Percentiles rank a stretch among this genome's conserved stretches.
phyloP scores from a whole-genome alignment of 2,329 filamentous ascomycete species.

The Paecilomyces dactylethromorphus region DNA sequence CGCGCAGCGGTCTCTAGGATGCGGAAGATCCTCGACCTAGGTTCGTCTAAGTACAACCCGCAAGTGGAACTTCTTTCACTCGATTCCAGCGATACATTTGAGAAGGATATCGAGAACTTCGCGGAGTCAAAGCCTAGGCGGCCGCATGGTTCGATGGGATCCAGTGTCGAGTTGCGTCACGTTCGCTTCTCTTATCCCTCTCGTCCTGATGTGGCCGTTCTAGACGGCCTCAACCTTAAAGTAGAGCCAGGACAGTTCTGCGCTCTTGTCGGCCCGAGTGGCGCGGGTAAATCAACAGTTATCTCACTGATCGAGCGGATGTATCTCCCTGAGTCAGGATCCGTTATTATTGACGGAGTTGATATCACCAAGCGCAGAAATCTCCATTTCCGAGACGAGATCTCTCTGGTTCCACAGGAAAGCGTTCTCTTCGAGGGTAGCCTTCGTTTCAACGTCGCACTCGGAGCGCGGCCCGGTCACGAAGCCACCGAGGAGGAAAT shows the following conservation, averaged over 20 bases:
- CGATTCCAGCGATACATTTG: too few relatives aligned
- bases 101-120: conserved; percentile 1
- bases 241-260: conserved; percentile 40
- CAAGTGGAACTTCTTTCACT: too few relatives aligned
- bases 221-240: conserved; percentile 51
- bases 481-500: conserved; percentile 60
- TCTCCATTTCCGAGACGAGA: conserved; percentile 56
- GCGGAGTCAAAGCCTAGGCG: conserved; percentile 20
- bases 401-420: conserved; percentile 73
- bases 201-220: conserved; percentile 24
- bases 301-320: conserved; percentile 71
- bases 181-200: conserved; percentile 55
- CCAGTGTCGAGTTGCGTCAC: conserved; percentile 49
- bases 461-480: conserved; percentile 49
- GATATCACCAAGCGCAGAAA: too few relatives aligned
- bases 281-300: conserved; percentile 62
- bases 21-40: too few relatives aligned
- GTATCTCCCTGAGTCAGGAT: conserved; percentile 53
- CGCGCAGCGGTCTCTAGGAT: conserved; percentile 56
- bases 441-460: conserved; percentile 64
- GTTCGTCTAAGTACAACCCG: too few relatives aligned
- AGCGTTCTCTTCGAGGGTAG: conserved; percentile 72
- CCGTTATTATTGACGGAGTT: too few relatives aligned
- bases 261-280: conserved; percentile 40
- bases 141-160: too few relatives aligned